Evolutionary conservation across 768 basidiomycete species (phyloP), one percentile per base, ranked within the genome.

Genomic region (Amanita phalloides): DNA sequence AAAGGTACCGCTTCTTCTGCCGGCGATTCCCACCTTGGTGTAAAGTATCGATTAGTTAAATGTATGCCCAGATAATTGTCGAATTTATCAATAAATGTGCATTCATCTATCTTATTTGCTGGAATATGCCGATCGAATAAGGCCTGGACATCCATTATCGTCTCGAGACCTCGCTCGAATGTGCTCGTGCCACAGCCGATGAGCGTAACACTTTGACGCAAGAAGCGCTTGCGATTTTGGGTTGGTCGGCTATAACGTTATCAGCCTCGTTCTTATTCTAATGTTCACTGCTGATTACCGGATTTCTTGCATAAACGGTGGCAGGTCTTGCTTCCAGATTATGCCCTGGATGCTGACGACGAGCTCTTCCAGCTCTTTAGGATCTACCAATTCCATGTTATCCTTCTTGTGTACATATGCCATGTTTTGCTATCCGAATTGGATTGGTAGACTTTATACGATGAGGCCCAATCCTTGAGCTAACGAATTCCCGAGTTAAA

Each of bases 131-230:
- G n/a, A n/a, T n/a, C n/a, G n/a, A n/a, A n/a, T n/a, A n/a, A n/a
- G n/a, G 33, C 33, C 33, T 33, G 33, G 33, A 33, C 33, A 33
- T 33, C 33, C 33, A 33, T 33, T 33, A 33, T 33, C 33, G 33
- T 33, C 33, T 33, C 33, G 33, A 33, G 33, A 33, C 33, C 33
- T 33, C 33, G 33, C 33, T 33, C 33, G 33, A 33, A 33, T 33
- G 33, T 33, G 33, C 11, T 11, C 33, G 33, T 33, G 33, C 33
- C 20, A 21, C 30, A 48, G 14, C 39, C 53, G 9, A 48, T 54
- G 38, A 54, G 33, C 36, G 28, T 49, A 26, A 54, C 41, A n/a
- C 53, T 48, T 38, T 54, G 53, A 32, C 33, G 28, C 38, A 54
- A 42, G 33, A 48, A 54, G 23, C 32, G 25, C 4, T 10, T n/a